These are phyloP conservation scores for Uronychia setigera DNA, from an alignment of 73 alveolate species.

Conservation along the genomic window DNA sequence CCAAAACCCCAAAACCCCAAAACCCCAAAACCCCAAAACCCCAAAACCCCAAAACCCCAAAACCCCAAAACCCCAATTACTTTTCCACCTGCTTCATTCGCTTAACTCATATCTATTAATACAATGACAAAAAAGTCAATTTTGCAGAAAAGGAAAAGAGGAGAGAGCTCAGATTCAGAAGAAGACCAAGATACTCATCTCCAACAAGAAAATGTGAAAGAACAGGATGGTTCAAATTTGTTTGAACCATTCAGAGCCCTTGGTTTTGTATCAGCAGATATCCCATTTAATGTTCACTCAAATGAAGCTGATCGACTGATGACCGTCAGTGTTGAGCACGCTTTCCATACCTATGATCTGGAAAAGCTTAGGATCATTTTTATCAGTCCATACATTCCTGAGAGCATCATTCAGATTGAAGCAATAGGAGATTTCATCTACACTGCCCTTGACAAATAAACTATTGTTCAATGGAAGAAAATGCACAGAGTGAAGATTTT, in stretches of 20 bases:
- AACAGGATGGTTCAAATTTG: slow-evolving; percentile 49
- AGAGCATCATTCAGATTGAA: slow-evolving; percentile 30
- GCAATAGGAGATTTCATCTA: slow-evolving; percentile 36
- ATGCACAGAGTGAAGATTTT: slow-evolving; percentile 70
- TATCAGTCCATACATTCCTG: slow-evolving; percentile 39
- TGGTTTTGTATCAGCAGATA: slow-evolving; percentile 71
- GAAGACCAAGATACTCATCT: too few species aligned
- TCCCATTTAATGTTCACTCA: slow-evolving; percentile 68
- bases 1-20: too few species aligned
- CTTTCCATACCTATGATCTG: slow-evolving; percentile 80
- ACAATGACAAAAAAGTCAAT: too few species aligned
- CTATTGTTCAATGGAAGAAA: slow-evolving; percentile 72
- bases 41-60: too few species aligned
- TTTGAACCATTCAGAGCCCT: slow-evolving; percentile 88
- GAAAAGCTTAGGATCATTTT: slow-evolving; percentile 73
- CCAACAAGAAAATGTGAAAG: neutral
- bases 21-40: too few species aligned
- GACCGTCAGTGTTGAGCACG: slow-evolving; percentile 72
- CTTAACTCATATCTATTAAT: too few species aligned
- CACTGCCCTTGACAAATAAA: slow-evolving; percentile 38
- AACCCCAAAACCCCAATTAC: too few species aligned
- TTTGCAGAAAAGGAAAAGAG: too few species aligned
- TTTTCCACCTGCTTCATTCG: too few species aligned
- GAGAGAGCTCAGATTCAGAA: too few species aligned
- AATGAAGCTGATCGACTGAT: slow-evolving; percentile 76